A percentile compares a stretch with the other conserved stretches of the same genome.
Conservation (phyloP, 202 grass and related monocot genomes). For the Setaria viridis region DNA sequence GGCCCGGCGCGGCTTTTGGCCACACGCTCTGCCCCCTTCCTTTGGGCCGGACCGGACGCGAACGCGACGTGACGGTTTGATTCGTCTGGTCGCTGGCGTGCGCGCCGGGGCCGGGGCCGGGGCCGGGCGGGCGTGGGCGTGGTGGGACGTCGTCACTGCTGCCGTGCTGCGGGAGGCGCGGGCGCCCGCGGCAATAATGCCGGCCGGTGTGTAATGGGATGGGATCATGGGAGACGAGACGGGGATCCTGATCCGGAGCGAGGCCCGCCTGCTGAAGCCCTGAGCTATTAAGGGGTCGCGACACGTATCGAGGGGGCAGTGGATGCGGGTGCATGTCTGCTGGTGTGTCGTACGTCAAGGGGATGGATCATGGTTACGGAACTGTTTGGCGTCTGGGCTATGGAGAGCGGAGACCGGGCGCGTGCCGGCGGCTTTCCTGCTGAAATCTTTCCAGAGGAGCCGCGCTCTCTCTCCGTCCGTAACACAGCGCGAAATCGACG, state of each 20-base stretch:
- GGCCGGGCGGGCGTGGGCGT: neutral
- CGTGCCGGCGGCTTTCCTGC: neutral
- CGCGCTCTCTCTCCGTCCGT: no score
- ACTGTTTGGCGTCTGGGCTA: neutral
- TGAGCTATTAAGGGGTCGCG: neutral
- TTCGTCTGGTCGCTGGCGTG: conserved; percentile 7
- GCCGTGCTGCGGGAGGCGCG: neutral
- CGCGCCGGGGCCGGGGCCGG: neutral
- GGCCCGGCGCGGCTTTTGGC: neutral
- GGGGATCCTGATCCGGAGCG: neutral
- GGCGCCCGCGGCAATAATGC: neutral
- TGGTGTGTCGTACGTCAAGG: neutral
- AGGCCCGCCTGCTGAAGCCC: neutral
- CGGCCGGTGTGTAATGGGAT: no score
- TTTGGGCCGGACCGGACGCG: neutral
- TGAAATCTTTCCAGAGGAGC: neutral
- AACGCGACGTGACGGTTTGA: conserved; percentile 12
- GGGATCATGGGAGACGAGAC: neutral
- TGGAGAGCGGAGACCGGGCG: neutral
- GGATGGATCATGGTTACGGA: neutral
- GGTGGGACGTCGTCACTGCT: neutral
- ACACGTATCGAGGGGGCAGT: neutral
- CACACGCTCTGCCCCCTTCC: neutral
- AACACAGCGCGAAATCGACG: no score
- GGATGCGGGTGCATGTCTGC: neutral